These are phyloP conservation scores for Mesembryanthemum crystallinum DNA, from an alignment of 148 eudicot genomes.

Conservation along the genomic window DNA sequence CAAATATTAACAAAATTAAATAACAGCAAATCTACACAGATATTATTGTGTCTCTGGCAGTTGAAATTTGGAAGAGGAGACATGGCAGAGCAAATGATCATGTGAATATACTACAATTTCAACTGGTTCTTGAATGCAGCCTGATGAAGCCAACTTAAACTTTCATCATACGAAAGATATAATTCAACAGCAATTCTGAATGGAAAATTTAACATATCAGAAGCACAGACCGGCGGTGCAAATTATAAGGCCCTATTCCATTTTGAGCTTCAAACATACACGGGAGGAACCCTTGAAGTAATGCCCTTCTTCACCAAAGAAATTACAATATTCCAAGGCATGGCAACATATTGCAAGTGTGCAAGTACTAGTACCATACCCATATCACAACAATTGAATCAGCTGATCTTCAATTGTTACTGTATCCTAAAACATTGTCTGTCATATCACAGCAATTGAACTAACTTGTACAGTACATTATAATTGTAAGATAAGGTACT, in stretches of 20 bases:
- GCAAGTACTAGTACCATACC: background rate
- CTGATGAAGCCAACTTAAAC: background rate
- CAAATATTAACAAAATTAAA: background rate
- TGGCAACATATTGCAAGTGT: background rate
- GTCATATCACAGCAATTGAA: background rate
- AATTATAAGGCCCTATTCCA: background rate
- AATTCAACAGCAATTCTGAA: background rate
- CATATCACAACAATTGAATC: background rate
- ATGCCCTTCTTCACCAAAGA: background rate
- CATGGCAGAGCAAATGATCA: background rate
- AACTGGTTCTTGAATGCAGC: background rate
- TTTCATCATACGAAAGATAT: background rate
- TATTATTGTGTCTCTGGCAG: background rate
- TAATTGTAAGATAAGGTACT: background rate
- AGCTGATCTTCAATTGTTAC: too few relatives aligned
- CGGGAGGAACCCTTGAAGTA: background rate
- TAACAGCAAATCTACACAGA: background rate
- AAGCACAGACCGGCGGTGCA: background rate
- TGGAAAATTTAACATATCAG: background rate
- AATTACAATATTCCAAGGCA: background rate
- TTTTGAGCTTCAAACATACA: background rate
- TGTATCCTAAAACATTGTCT: background rate
- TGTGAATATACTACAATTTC: background rate
- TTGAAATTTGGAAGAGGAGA: background rate
- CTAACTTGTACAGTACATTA: background rate